phyloP scores from a whole-genome alignment of 371 early-diverging fungal genomes.

The Mortierella sp. region DNA sequence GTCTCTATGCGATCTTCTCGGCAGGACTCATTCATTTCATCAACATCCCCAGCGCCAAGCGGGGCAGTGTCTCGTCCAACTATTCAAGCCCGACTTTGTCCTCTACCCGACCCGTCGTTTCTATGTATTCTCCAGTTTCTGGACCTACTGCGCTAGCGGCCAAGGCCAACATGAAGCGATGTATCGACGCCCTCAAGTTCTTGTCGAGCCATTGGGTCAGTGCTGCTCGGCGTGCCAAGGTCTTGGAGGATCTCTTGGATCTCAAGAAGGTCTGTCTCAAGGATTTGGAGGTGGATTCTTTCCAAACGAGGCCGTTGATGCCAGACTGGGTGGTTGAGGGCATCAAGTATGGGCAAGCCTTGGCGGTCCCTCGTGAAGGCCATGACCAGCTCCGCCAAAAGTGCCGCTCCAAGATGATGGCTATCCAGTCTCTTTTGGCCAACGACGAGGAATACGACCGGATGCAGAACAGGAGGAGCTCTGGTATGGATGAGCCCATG shows the following conservation, averaged over 20 bases:
- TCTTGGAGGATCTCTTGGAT: slow-evolving; percentile 53
- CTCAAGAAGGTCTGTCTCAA: slow-evolving; percentile 51
- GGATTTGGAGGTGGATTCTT: slow-evolving; percentile 49
- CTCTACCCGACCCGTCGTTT: background rate
- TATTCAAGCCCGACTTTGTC: slow-evolving; percentile 26
- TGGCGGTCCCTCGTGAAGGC: slow-evolving; percentile 28
- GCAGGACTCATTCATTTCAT: slow-evolving; percentile 30
- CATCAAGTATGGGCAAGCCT: slow-evolving; percentile 17
- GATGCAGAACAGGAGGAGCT: slow-evolving; percentile 25
- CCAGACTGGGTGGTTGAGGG: slow-evolving; percentile 36
- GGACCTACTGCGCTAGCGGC: slow-evolving; percentile 18
- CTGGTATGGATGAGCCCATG: background rate
- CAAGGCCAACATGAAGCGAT: slow-evolving; percentile 48
- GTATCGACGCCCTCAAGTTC: slow-evolving; percentile 55
- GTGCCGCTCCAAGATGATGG: slow-evolving; percentile 56
- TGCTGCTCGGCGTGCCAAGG: slow-evolving; percentile 50
- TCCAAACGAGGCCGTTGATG: slow-evolving; percentile 26
- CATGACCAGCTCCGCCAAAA: slow-evolving; percentile 49
- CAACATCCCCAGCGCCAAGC: slow-evolving; percentile 34
- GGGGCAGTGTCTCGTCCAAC: background rate
- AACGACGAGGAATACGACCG: slow-evolving; percentile 46
- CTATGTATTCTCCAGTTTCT: background rate
- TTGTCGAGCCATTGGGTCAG: slow-evolving; percentile 50
- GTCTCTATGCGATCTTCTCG: slow-evolving; percentile 28
- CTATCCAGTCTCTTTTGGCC: slow-evolving; percentile 50